Evolutionary conservation across 441 rosid species (phyloP).

Genomic region (Syzygium malaccense): DNA sequence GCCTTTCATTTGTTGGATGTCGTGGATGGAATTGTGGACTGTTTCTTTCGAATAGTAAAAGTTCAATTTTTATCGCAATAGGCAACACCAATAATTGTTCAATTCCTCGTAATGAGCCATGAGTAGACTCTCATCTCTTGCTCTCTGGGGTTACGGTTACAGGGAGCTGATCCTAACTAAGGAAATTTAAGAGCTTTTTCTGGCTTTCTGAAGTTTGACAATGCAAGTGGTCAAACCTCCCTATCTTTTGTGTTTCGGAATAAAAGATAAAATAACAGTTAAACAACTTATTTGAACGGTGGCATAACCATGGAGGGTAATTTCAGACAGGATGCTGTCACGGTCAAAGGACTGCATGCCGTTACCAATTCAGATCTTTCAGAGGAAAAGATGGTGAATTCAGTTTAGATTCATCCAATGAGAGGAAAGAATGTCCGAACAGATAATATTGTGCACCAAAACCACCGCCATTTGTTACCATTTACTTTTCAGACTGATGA

Average conservation of each 20-base stretch:
- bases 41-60: neutral
- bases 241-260: neutral
- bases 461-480: neutral
- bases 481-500: neutral
- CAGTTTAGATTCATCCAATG: neutral
- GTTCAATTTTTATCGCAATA: neutral
- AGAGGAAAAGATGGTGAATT: neutral
- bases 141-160: neutral
- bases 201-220: neutral
- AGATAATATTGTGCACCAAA: neutral
- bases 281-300: neutral
- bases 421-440: neutral
- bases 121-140: neutral
- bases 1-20: neutral
- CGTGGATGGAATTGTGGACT: neutral
- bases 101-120: neutral
- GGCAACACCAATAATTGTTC: neutral
- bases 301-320: neutral
- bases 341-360: neutral
- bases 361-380: neutral
- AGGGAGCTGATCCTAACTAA: neutral
- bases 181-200: neutral
- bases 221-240: neutral
- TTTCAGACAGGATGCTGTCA: neutral
- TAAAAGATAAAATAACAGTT: neutral